Evolutionary conservation across 805 yeast species (phyloP).

Genomic region (Ogataea sp.): DNA sequence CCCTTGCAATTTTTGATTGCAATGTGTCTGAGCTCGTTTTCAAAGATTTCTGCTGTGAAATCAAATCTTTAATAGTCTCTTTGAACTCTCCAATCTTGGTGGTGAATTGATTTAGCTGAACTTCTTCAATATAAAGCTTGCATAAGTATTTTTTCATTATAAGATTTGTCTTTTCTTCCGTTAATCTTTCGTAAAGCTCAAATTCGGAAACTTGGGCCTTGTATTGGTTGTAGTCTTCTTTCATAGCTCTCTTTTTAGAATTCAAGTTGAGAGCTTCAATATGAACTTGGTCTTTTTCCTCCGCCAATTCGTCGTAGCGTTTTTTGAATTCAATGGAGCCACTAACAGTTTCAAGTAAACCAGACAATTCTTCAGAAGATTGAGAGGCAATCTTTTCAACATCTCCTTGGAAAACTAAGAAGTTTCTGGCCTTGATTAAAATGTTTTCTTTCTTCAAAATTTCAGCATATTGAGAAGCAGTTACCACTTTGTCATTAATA

Average conservation of each 20-base stretch:
- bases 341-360: constrained; percentile 71
- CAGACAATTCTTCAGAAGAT: constrained; percentile 66
- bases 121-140: constrained; percentile 56
- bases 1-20: constrained; percentile 37
- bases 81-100: constrained; percentile 28
- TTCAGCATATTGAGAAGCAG: constrained; percentile 56
- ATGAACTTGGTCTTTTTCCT: constrained; percentile 57
- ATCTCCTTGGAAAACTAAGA: constrained; percentile 94
- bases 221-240: constrained; percentile 70
- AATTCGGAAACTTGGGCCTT: constrained; percentile 69
- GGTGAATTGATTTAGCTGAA: constrained; percentile 27
- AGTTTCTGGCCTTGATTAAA: constrained; percentile 81
- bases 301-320: constrained; percentile 60
- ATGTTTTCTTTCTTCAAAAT: constrained; percentile 72
- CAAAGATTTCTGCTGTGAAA: constrained; percentile 21
- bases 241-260: constrained; percentile 60
- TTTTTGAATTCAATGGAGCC: constrained; percentile 64
- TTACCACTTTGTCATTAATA: constrained; percentile 50
- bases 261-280: constrained; percentile 56
- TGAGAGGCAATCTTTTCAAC: constrained; percentile 91
- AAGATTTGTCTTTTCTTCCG: constrained; percentile 38
- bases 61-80: constrained; percentile 27
- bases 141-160: constrained; percentile 49
- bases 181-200: constrained; percentile 51
- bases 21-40: constrained; percentile 15